Conservation (phyloP, 495 filamentous ascomycete genomes). For the Chaetomium tenue region DNA sequence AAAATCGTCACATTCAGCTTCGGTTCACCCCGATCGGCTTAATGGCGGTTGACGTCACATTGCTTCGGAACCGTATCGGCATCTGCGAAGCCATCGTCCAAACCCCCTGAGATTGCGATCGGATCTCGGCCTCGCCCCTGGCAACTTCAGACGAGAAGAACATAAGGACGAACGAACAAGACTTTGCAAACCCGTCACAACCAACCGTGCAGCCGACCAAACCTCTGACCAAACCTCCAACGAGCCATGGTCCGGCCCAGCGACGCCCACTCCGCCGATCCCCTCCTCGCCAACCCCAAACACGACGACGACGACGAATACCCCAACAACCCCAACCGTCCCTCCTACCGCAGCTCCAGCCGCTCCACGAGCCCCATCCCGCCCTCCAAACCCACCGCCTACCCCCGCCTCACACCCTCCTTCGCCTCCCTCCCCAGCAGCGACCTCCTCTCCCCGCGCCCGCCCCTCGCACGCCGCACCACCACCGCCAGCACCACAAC, state of each 20-base stretch:
- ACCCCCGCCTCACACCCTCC: conserved; percentile 8
- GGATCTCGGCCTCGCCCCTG: not conserved
- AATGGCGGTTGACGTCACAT: conserved; percentile 14
- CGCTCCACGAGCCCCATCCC: conserved; percentile 11
- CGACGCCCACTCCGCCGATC: conserved; percentile 14
- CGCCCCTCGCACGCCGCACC: not conserved
- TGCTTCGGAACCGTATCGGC: not conserved
- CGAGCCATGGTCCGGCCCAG: conserved; percentile 13
- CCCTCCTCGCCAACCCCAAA: conserved; percentile 18
- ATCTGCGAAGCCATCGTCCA: conserved; percentile 2
- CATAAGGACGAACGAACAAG: too few species aligned
- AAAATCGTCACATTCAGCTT: not conserved
- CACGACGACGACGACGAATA: conserved; percentile 1
- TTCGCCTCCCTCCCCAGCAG: not conserved
- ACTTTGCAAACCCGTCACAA: too few species aligned
- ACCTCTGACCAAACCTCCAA: not conserved
- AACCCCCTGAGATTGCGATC: not conserved
- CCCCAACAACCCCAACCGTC: conserved; percentile 10
- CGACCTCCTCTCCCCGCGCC: not conserved
- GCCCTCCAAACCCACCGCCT: not conserved
- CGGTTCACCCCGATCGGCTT: not conserved
- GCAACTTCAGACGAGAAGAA: not conserved
- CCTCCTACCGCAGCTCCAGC: not conserved
- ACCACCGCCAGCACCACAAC: not conserved
- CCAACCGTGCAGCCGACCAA: not conserved